Base-by-base conservation (phyloP, 1,284 basidiomycete species). In the Trichosporon asahii region DNA sequence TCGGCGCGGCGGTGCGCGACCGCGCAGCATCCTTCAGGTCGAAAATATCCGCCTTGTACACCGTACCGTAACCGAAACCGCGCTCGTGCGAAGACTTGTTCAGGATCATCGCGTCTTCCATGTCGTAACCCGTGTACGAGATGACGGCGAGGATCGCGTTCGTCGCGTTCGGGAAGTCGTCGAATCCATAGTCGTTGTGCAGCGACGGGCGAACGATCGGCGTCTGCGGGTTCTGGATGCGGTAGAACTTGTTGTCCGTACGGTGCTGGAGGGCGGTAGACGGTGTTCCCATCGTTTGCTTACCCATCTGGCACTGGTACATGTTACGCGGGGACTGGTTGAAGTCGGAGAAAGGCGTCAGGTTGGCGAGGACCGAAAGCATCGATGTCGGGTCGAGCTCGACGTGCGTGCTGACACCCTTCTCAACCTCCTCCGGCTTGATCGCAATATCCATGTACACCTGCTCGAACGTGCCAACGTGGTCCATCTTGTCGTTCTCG, bases 51-150 rank as follows among this genome's bases (percentile, higher is more conserved):
- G 93, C 91, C 85, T 99, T 99, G 88, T 98, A 99, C 49, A 99
- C 89, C 0, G 95, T 94, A 25, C 97, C 97, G 80, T 99, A 98
- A 0, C 88, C 95, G 81, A 99, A 99, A 0, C 97, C 97, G 57
- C 97, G 91, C 84, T 99, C 97, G 81, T 99, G 95, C 3, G 94
- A 92, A 3, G 95, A 98, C 86, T 99, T 99, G 85, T 99, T 99
- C 67, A 99, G 85, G 76, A 99, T 99, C 97, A 99, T 99, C 73
- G 97, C 97, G 78, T 99, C 97, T 85, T 99, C 97, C 97, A 99
- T 99, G 83, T 99, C 97, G 84, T 99, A 99, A 6, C 97, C 97
- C 0, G 97, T 99, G 83, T 99, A 99, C 0, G 97, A 99, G 76
- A 99, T 98, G 80, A 99, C 97, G 25, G 97, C 97, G 66, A 99